These are phyloP conservation scores for Bifiguratus adelaidae DNA, from an alignment of 192 early-diverging fungal genomes.

Conservation along the genomic window DNA sequence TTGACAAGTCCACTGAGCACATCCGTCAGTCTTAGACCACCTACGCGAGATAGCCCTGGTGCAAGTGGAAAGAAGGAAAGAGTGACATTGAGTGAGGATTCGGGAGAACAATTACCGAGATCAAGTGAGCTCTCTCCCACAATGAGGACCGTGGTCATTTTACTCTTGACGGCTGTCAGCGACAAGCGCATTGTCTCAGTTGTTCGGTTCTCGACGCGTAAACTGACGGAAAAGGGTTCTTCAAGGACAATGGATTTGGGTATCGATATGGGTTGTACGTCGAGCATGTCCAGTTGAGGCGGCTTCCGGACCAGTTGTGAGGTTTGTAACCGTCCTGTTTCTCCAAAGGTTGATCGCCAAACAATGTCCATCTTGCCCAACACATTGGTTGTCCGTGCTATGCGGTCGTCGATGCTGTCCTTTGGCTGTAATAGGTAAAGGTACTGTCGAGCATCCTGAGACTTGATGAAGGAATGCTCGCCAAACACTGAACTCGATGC, in stretches of 20 bases:
- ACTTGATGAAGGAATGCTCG: constrained; percentile 38
- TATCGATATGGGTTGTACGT: constrained; percentile 39
- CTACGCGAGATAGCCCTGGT: constrained; percentile 77
- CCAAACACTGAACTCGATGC: constrained; percentile 33
- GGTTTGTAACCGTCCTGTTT: constrained; percentile 85
- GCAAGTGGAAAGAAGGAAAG: constrained; percentile 77
- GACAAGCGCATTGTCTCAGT: constrained; percentile 41
- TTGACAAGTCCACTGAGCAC: constrained; percentile 56
- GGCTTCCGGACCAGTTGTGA: constrained; percentile 83
- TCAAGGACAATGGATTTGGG: constrained; percentile 39
- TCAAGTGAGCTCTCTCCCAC: constrained; percentile 41
- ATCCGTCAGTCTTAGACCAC: constrained; percentile 68
- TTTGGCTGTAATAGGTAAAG: constrained; percentile 72
- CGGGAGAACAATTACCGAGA: constrained; percentile 52
- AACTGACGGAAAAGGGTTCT: constrained; percentile 49
- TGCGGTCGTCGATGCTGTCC: constrained; percentile 32
- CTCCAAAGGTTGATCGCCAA: constrained; percentile 89
- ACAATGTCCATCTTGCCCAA: constrained; percentile 91
- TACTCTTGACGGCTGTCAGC: constrained; percentile 56
- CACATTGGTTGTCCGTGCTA: constrained; percentile 63
- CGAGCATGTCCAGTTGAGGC: constrained; percentile 57
- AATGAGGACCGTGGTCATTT: constrained; percentile 67
- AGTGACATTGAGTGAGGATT: constrained; percentile 45
- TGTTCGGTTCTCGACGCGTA: constrained; percentile 45
- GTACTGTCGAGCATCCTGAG: constrained; percentile 85